These are phyloP conservation scores for Exophiala dermatitidis DNA, from an alignment of 2,329 filamentous ascomycete genomes.

Conservation along the genomic window DNA sequence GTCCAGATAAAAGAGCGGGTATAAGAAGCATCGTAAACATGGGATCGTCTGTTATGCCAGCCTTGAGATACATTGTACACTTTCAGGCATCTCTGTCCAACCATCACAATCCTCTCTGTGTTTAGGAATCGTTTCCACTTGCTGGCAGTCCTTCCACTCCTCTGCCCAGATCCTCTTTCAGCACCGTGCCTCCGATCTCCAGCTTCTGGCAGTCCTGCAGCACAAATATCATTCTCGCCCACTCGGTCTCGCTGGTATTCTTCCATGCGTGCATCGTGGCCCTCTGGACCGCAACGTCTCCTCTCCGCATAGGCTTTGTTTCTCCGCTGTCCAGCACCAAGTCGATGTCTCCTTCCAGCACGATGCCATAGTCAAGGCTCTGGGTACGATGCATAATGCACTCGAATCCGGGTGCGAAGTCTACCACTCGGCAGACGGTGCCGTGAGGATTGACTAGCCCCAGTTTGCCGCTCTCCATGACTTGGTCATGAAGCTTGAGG, in stretches of 20 bases:
- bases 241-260: constrained; percentile 30
- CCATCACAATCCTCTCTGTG: neutral
- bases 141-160: constrained; percentile 21
- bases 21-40: too few relatives aligned
- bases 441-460: constrained; percentile 33
- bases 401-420: constrained; percentile 41
- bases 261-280: constrained; percentile 39
- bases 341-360: constrained; percentile 49
- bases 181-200: constrained; percentile 20
- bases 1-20: too few relatives aligned
- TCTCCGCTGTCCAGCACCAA: constrained; percentile 49
- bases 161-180: constrained; percentile 25
- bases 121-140: constrained; percentile 20
- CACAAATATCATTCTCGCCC: constrained; percentile 27
- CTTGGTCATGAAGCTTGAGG: constrained; percentile 30
- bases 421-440: constrained; percentile 28
- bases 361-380: constrained; percentile 49
- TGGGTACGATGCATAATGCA: constrained; percentile 49
- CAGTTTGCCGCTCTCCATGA: constrained; percentile 27
- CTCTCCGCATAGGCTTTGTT: constrained; percentile 40
- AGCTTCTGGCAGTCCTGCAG: constrained; percentile 25
- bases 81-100: too few relatives aligned
- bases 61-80: neutral
- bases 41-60: neutral
- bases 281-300: constrained; percentile 51